phyloP scores from a whole-genome alignment of 345 rosid species.

The Microcos paniculata region DNA sequence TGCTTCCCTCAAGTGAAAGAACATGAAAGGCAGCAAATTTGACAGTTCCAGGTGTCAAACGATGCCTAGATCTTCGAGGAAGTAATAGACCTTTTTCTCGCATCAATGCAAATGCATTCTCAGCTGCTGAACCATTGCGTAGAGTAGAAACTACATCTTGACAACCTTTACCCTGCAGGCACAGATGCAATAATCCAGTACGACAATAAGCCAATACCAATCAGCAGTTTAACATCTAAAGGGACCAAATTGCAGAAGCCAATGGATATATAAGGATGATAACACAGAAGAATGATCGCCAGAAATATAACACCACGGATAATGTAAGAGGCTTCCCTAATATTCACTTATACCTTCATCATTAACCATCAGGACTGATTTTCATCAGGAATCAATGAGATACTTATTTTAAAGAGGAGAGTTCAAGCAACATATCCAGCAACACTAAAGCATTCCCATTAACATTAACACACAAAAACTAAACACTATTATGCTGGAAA shows the following conservation, averaged over 20 bases:
- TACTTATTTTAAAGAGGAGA: background rate
- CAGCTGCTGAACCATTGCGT: constrained; percentile 98
- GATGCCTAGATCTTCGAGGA: constrained; percentile 94
- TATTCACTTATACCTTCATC: background rate
- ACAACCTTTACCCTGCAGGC: constrained; percentile 78
- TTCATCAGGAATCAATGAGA: background rate
- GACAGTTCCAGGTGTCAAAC: constrained; percentile 99
- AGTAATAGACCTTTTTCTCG: constrained; percentile 88
- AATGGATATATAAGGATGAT: background rate
- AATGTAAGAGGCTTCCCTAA: background rate
- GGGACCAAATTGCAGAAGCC: constrained; percentile 4
- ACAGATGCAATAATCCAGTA: background rate
- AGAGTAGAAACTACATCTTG: constrained; percentile 69
- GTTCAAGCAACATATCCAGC: background rate
- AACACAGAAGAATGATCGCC: background rate
- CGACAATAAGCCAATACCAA: constrained; percentile 1
- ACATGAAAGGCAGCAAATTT: constrained; percentile 99
- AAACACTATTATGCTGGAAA: background rate
- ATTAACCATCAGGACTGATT: background rate
- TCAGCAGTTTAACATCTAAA: background rate
- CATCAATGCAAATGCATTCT: constrained; percentile 86
- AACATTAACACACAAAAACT: background rate
- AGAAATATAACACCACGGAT: background rate
- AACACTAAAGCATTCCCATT: background rate
- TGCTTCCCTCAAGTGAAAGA: constrained; percentile 94